Conservation (phyloP, 1,284 basidiomycete genomes). For the Malassezia yamatoensis region DNA sequence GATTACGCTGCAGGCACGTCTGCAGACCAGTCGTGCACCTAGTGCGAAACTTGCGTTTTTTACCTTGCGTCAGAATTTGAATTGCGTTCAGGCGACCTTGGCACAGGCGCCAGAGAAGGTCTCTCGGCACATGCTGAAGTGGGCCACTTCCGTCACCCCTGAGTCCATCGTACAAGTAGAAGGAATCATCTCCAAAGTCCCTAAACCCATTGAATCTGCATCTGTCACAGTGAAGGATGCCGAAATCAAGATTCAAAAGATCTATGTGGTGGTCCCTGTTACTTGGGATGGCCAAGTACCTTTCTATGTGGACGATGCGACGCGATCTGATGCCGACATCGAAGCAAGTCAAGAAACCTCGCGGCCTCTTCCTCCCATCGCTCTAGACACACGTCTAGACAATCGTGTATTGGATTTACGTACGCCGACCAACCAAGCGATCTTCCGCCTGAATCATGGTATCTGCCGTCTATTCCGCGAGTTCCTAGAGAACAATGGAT, state of each 20-base stretch:
- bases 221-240: slow-evolving; percentile 81
- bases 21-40: slow-evolving; percentile 74
- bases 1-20: slow-evolving; percentile 74
- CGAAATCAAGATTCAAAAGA: slow-evolving; percentile 76
- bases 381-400: slow-evolving; percentile 75
- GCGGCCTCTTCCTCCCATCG: slow-evolving; percentile 39
- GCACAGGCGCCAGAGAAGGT: slow-evolving; percentile 67
- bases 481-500: slow-evolving; percentile 65
- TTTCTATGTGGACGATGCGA: slow-evolving; percentile 87
- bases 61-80: slow-evolving; percentile 74
- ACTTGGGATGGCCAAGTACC: slow-evolving; percentile 57
- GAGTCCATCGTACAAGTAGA: slow-evolving; percentile 91
- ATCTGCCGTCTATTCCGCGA: slow-evolving; percentile 82
- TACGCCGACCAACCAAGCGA: slow-evolving; percentile 88
- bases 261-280: slow-evolving; percentile 72
- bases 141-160: slow-evolving; percentile 64
- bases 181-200: slow-evolving; percentile 56
- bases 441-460: slow-evolving; percentile 82
- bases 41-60: slow-evolving; percentile 83
- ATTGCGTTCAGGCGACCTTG: slow-evolving; percentile 81
- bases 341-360: slow-evolving; percentile 50
- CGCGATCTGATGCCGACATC: slow-evolving; percentile 67
- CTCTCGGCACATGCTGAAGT: slow-evolving; percentile 97
- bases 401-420: slow-evolving; percentile 89
- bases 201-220: slow-evolving; percentile 73